Percentiles rank a stretch among this genome's conserved stretches.
phyloP scores from a whole-genome alignment of 257 asterid genomes.

The Verbascum thapsus region DNA sequence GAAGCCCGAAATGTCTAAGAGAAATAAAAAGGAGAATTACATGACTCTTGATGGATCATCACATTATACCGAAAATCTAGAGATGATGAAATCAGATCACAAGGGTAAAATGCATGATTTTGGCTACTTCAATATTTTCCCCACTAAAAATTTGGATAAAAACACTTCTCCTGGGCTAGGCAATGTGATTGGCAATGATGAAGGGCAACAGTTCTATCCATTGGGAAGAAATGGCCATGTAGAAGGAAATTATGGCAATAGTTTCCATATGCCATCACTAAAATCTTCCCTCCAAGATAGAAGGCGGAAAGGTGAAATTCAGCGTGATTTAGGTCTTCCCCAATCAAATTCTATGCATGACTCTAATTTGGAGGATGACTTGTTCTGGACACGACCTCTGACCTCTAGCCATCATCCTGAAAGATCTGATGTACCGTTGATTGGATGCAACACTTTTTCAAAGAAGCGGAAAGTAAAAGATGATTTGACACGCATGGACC shows the following conservation, averaged over 20 bases:
- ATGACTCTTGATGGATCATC: conserved; percentile 54
- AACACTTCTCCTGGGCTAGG: too few species aligned
- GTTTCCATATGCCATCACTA: too few species aligned
- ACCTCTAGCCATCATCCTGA: conserved; percentile 50
- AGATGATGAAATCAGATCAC: conserved; percentile 48
- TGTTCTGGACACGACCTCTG: conserved; percentile 53
- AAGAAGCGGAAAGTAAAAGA: conserved; percentile 81
- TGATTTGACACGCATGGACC: conserved; percentile 48
- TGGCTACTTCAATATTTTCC: conserved; percentile 49
- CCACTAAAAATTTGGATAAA: too few species aligned
- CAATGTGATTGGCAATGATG: too few species aligned
- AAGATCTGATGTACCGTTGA: conserved; percentile 56
- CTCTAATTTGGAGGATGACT: conserved; percentile 55
- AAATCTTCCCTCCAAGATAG: too few species aligned
- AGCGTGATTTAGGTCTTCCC: conserved; percentile 48
- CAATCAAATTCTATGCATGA: conserved; percentile 53
- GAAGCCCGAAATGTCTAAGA: conserved; percentile 53
- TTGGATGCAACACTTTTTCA: conserved; percentile 61
- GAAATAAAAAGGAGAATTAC: conserved; percentile 49
- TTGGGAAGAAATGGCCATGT: conserved; percentile 62
- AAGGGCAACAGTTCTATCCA: conserved; percentile 51
- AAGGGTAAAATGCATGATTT: conserved; percentile 77
- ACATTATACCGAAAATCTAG: conserved; percentile 46
- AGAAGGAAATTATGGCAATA: too few species aligned
- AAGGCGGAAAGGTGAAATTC: conserved; percentile 54